A percentile compares a stretch with the other conserved stretches of the same genome.
Evolutionary conservation across 176 grass and related monocot species (phyloP).

Genomic region (Aegilops bicornis): DNA sequence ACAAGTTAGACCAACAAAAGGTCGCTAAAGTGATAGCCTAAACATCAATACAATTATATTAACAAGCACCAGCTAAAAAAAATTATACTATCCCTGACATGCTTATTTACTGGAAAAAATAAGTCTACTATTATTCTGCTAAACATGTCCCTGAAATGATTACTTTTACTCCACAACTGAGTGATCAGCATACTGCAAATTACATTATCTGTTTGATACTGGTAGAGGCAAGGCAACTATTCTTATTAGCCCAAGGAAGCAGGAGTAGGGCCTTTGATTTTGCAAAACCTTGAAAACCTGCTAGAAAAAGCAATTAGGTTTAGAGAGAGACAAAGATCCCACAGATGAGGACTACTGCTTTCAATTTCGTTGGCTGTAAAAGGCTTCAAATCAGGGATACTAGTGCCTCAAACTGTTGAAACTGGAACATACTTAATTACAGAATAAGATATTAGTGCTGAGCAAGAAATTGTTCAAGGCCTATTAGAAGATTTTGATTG

Average conservation of each 20-base stretch:
- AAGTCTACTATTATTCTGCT: not conserved
- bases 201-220: not conserved
- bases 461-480: not conserved
- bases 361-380: not conserved
- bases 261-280: not conserved
- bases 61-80: not conserved
- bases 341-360: not conserved
- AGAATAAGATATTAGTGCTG: too few species aligned
- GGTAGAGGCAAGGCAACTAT: not conserved
- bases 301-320: not conserved
- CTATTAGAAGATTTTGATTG: not conserved
- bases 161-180: not conserved
- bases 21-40: not conserved
- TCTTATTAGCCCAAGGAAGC: not conserved
- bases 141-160: not conserved
- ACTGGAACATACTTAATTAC: not conserved
- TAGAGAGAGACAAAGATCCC: not conserved
- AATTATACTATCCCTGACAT: not conserved
- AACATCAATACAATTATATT: not conserved
- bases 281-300: not conserved
- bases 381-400: too few species aligned
- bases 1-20: not conserved
- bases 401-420: not conserved
- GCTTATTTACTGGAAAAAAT: not conserved
- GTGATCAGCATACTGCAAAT: not conserved